Base-by-base conservation (phyloP, 352 stramenopile genomes). In the Pythium dissotocum region DNA sequence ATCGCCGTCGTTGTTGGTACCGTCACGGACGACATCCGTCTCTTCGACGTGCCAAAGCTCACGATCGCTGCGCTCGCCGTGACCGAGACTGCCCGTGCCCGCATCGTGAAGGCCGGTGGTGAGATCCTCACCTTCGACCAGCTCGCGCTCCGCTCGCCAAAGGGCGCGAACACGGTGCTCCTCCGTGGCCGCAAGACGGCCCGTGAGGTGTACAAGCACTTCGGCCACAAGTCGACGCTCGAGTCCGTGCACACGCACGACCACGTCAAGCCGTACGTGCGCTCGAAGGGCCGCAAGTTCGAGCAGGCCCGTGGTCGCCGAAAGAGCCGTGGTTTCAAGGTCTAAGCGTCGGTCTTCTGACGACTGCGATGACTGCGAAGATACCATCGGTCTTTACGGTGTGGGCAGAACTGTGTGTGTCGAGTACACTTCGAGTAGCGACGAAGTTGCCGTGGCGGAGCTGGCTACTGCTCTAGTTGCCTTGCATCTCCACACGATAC, bases 101-200 rank as follows among this genome's bases (percentile, higher is more conserved):
- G 98, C 75, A 99, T 99, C 83, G 71, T 98, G 65, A 96, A 97
- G 73, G 96, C 97, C 69, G 98, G 98, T 65, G 98, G 98, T 77
- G 97, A 99, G 85, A 99, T 97, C 88, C 80, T 99, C 65, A 99
- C 97, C 73, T 99, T 99, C 71, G 98, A 99, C 84, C 98, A 99
- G 90, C 89, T 99, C 38, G 98, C 98, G 8, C 89, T 99, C 55
- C 91, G 96, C 63, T 86, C 96, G 35, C 98, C 98, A 62, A 99
- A 98, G 76, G 98, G 98, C 80, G 78, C 91, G 63, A 99, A 99
- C 89, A 99, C 97, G 63, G 93, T 99, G 64, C 91, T 99, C 38
- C 94, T 99, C 67, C 97, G 98, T 80, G 98, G 98, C 73, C 96
- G 93, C 69, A 97, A 98, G 81, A 98, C 95, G 71, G 97, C 95